A percentile compares a stretch with the other conserved stretches of the same genome.
These are phyloP conservation scores for Colletotrichum tabaci DNA, from an alignment of 2,329 filamentous ascomycete species.

Conservation along the genomic window DNA sequence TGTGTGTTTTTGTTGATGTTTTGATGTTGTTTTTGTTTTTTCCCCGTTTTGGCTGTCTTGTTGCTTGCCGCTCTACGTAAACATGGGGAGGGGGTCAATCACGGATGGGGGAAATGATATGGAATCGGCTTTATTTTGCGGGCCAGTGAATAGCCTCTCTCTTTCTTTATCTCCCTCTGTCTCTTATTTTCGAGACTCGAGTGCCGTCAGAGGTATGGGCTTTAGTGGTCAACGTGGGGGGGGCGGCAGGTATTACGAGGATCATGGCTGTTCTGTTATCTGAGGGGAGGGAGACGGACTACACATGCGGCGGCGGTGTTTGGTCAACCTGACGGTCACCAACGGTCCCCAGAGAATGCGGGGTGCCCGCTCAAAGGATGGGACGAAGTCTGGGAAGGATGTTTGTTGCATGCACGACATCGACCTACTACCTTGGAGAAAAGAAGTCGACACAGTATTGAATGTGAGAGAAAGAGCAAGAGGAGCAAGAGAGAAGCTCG, in stretches of 20 bases:
- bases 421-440: too few relatives aligned
- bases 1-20: slow-evolving; percentile 24
- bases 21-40: slow-evolving; percentile 28
- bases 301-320: neutral
- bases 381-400: slow-evolving; percentile 1
- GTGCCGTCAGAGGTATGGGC: slow-evolving; percentile 23
- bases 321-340: neutral
- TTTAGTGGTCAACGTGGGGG: slow-evolving; percentile 36
- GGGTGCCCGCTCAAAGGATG: neutral
- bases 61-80: slow-evolving; percentile 13
- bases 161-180: neutral
- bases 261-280: slow-evolving; percentile 17
- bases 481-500: neutral
- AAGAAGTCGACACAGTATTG: neutral
- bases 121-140: slow-evolving; percentile 30
- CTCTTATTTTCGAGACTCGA: slow-evolving; percentile 19
- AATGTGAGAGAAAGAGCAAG: too few relatives aligned
- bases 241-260: slow-evolving; percentile 11
- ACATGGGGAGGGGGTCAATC: slow-evolving; percentile 20
- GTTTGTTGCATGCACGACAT: slow-evolving; percentile 8
- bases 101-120: slow-evolving; percentile 19
- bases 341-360: slow-evolving; percentile 3
- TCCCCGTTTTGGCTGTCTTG: slow-evolving; percentile 4
- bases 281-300: neutral
- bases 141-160: slow-evolving; percentile 11